A percentile compares a stretch with the other conserved stretches of the same genome.
These are phyloP conservation scores for Cyberlindnera galapagoensis DNA, from an alignment of 805 yeast species.

Conservation along the genomic window DNA sequence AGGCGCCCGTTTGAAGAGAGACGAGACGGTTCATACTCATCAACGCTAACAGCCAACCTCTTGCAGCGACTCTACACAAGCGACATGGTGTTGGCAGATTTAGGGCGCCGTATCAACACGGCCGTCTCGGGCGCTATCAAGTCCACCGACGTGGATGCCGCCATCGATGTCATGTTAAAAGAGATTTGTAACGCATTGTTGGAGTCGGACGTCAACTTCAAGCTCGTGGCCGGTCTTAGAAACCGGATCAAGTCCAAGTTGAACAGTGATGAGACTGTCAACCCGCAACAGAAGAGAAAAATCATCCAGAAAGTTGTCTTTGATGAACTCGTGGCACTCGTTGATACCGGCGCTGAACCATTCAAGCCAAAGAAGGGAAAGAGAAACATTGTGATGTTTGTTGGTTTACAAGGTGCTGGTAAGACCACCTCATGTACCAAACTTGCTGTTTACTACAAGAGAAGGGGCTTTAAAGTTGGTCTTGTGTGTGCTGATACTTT, in stretches of 20 bases:
- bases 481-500: constrained; percentile 98
- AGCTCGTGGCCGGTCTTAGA: constrained; percentile 70
- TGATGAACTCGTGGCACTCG: constrained; percentile 84
- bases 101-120: constrained; percentile 68
- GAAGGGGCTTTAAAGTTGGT: constrained; percentile 91
- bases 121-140: constrained; percentile 63
- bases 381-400: constrained; percentile 86
- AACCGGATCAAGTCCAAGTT: constrained; percentile 59
- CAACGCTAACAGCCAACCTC: too few species aligned
- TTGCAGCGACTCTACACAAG: too few species aligned
- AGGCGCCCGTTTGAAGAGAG: too few species aligned
- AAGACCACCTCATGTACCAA: constrained; percentile 97
- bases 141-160: constrained; percentile 50
- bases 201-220: constrained; percentile 91
- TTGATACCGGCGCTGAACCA: constrained; percentile 57
- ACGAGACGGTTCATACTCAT: too few species aligned
- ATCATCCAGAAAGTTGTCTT: constrained; percentile 85
- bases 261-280: constrained; percentile 44
- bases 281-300: constrained; percentile 58
- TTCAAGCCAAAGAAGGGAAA: constrained; percentile 85
- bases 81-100: constrained; percentile 70
- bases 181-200: constrained; percentile 85
- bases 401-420: constrained; percentile 98
- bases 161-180: constrained; percentile 69
- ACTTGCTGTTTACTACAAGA: constrained; percentile 87